These are phyloP conservation scores for Taiozyma sp. DNA, from an alignment of 1,139 yeast species.

Conservation along the genomic window DNA sequence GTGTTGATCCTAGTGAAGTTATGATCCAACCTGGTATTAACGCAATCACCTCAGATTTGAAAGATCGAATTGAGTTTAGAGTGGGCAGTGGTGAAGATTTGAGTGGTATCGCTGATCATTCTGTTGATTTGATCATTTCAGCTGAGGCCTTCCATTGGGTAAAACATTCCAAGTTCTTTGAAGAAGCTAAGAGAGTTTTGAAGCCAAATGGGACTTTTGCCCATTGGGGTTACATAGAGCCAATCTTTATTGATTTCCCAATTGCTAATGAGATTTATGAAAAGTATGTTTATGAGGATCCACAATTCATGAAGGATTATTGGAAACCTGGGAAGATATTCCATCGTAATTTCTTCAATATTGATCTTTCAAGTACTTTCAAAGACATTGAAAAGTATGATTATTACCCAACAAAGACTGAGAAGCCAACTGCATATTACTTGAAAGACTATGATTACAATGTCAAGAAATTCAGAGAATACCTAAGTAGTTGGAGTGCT, in stretches of 20 bases:
- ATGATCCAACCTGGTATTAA: conserved; percentile 51
- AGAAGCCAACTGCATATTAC: conserved; percentile 25
- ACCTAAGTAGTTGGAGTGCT: conserved; percentile 1
- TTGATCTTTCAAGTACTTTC: conserved; percentile 40
- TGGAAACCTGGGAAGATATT: conserved; percentile 71
- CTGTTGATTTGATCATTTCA: conserved; percentile 59
- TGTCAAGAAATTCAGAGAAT: conserved; percentile 32
- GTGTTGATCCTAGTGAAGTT: conserved; percentile 59
- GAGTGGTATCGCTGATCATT: conserved; percentile 19
- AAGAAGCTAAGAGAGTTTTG: conserved; percentile 43
- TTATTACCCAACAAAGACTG: conserved; percentile 31
- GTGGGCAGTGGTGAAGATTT: conserved; percentile 26
- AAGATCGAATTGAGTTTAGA: conserved; percentile 19
- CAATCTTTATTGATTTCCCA: conserved; percentile 39
- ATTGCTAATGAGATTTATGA: conserved; percentile 33
- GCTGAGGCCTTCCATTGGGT: conserved; percentile 86
- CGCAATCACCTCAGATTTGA: conserved; percentile 5
- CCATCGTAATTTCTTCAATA: conserved; percentile 39
- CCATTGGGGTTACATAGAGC: conserved; percentile 78
- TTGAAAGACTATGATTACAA: conserved; percentile 37
- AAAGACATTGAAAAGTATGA: conserved; percentile 35
- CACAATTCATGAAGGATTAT: conserved; percentile 54
- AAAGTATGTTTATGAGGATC: conserved; percentile 31
- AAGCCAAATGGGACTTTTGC: conserved; percentile 61
- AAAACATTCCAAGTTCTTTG: conserved; percentile 46